phyloP scores from a whole-genome alignment of 129 eudicot species.

The Daucus carota region DH1_v3.0 NC_030385.2:11633501-11634000 shows the following conservation, averaged over 20 bases:
- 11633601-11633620: not conserved
- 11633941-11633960: not conserved
- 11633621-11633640: constrained; percentile 84
- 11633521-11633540: not conserved
- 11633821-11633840: constrained; percentile 37
- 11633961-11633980: not conserved
- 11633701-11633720: constrained; percentile 51
- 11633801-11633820: constrained; percentile 37
- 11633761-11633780: not conserved
- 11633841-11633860: constrained; percentile 30
- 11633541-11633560: not conserved
- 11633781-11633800: not conserved
- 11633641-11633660: constrained; percentile 61
- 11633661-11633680: constrained; percentile 44
- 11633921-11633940: constrained; percentile 34
- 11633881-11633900: constrained; percentile 31
- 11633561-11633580: not conserved
- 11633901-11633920: constrained; percentile 39
- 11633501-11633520: not conserved
- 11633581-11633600: constrained; percentile 2
- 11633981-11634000: not conserved
- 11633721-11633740: constrained; percentile 75
- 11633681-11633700: constrained; percentile 34
- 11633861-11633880: constrained; percentile 31
- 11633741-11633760: constrained; percentile 13